Evolutionary conservation across 768 basidiomycete species (phyloP).

Genomic region (Tremella yokohamensis): DNA sequence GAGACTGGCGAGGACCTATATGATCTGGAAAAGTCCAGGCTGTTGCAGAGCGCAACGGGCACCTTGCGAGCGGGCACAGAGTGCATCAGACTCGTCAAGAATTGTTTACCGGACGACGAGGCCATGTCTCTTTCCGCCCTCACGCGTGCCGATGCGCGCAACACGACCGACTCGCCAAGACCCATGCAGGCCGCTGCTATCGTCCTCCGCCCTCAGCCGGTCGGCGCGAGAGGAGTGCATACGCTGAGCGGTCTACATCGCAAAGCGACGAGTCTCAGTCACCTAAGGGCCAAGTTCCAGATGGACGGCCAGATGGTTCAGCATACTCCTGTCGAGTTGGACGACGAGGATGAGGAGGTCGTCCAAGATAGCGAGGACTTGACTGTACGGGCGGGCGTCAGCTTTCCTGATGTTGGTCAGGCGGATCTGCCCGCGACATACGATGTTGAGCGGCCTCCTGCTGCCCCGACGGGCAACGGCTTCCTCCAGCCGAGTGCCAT

Average conservation of each 20-base stretch:
- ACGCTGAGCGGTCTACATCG: slow-evolving; percentile 51
- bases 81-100: slow-evolving; percentile 78
- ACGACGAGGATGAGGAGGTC: slow-evolving; percentile 39
- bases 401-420: not conserved
- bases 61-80: slow-evolving; percentile 84
- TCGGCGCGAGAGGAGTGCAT: slow-evolving; percentile 44
- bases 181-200: slow-evolving; percentile 16
- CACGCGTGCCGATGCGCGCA: slow-evolving; percentile 17
- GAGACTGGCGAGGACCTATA: slow-evolving; percentile 57
- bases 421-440: not conserved
- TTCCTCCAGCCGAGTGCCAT: slow-evolving; percentile 21
- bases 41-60: slow-evolving; percentile 80
- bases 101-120: slow-evolving; percentile 65
- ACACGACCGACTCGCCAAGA: slow-evolving; percentile 48
- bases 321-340: slow-evolving; percentile 21
- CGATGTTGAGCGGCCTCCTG: slow-evolving; percentile 7
- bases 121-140: slow-evolving; percentile 4
- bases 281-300: slow-evolving; percentile 7
- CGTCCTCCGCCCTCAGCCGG: slow-evolving; percentile 22
- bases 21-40: slow-evolving; percentile 72
- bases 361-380: slow-evolving; percentile 60
- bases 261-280: slow-evolving; percentile 47
- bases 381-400: slow-evolving; percentile 56
- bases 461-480: slow-evolving; percentile 1
- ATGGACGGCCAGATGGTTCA: not conserved